Evolutionary conservation across 73 alveolate species (phyloP).

Genomic region (Blepharisma stoltei): DNA sequence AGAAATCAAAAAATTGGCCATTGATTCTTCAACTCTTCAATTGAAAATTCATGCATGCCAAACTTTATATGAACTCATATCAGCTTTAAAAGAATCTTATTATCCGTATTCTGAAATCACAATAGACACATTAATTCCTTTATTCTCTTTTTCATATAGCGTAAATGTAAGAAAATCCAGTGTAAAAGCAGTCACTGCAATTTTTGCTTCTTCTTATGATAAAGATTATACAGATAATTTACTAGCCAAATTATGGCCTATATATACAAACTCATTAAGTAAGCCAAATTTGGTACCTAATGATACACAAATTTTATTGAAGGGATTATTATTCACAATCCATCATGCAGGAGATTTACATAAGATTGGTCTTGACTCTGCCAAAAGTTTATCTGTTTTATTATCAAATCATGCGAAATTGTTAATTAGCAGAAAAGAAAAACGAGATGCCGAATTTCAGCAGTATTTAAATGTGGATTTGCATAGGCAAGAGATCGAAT

Average conservation of each 20-base stretch:
- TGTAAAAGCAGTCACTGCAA: background rate
- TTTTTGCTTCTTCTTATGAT: background rate
- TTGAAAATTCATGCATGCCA: background rate
- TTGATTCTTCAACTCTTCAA: background rate
- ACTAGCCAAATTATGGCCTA: background rate
- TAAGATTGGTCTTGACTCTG: conserved; percentile 5
- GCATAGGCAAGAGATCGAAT: background rate
- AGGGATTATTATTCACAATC: background rate
- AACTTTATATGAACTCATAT: background rate
- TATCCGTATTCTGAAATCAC: background rate
- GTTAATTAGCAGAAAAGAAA: conserved; percentile 7
- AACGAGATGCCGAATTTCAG: background rate
- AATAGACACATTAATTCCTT: background rate
- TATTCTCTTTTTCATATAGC: background rate
- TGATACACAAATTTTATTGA: background rate
- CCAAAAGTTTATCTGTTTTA: background rate
- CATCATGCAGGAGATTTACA: background rate
- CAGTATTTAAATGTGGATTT: background rate
- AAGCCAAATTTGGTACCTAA: background rate
- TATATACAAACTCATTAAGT: background rate
- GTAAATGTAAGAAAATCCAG: conserved; percentile 1
- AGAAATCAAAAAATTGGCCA: background rate
- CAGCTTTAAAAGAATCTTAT: background rate
- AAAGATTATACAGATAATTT: background rate
- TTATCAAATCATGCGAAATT: background rate